Conservation (phyloP, 2,329 filamentous ascomycete species). For the Fusarium austroafricanum region DNA sequence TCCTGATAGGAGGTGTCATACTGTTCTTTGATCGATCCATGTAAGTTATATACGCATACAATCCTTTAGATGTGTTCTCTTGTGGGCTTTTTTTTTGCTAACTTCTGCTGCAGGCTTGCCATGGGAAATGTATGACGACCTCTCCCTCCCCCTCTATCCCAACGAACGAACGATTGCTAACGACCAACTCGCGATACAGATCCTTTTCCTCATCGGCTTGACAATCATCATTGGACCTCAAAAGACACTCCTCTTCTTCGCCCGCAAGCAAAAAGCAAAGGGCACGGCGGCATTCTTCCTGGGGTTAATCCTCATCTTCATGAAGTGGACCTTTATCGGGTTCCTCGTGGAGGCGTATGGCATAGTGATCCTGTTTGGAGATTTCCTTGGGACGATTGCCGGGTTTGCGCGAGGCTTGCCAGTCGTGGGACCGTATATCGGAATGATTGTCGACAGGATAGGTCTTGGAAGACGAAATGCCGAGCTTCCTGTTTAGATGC, state of each 20-base stretch:
- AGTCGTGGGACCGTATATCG: constrained; percentile 87
- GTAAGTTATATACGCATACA: constrained; percentile 61
- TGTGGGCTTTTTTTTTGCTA: constrained; percentile 93
- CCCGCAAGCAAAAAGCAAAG: constrained; percentile 89
- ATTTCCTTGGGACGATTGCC: constrained; percentile 93
- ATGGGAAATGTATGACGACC: constrained; percentile 88
- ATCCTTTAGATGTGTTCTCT: constrained; percentile 72
- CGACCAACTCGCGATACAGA: constrained; percentile 62
- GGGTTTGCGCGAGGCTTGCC: constrained; percentile 88
- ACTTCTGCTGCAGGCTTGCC: constrained; percentile 78
- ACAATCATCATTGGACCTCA: constrained; percentile 93
- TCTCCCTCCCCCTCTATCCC: constrained; percentile 5
- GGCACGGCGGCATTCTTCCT: constrained; percentile 89
- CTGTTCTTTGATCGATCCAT: constrained; percentile 98
- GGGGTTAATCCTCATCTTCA: constrained; percentile 85
- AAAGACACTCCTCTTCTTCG: constrained; percentile 95
- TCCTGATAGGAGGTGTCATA: constrained; percentile 92
- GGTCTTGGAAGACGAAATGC: constrained; percentile 78
- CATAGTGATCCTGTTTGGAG: constrained; percentile 92
- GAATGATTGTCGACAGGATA: constrained; percentile 75
- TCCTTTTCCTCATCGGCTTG: constrained; percentile 96
- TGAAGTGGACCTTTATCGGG: constrained; percentile 91
- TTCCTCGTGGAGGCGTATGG: constrained; percentile 94
- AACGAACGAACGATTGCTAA: constrained; percentile 30
- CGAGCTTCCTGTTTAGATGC: constrained; percentile 77